Evolutionary conservation across 371 early-diverging fungal genomes (phyloP), one percentile per base, ranked within the genome.

Genomic region (Lichtheimia ornata): DNA sequence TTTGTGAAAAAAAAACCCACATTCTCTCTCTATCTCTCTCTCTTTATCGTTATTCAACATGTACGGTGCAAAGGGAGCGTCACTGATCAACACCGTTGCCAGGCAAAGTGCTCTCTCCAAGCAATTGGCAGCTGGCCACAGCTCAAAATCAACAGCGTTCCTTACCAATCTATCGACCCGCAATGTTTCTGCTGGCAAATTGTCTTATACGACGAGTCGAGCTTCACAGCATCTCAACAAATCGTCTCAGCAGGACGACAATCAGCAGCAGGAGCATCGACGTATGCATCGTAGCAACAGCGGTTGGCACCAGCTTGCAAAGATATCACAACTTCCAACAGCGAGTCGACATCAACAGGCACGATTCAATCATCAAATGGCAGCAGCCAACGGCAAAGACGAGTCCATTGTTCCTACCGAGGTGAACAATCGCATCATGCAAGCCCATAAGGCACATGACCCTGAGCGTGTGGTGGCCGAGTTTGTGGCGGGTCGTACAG

Each of bases 21-120:
- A 11, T 11, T 35, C 35, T 35, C 6, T 35, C 35, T 35, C 14
- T 13, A 5, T 41, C n/a, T 18, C 43, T 45, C 43, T 28, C 22
- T 28, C 17, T 27, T 56, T 45, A 22, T n/a, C 28, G 0, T 14
- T 43, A 42, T 30, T 49, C 18, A 61, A 45, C 20, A 81, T 77
- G 77, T 77, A 77, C 52, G 74, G 76, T 64, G 77, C 63, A n/a
- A 81, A 81, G 66, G 76, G 76, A 66, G 73, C 76, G 45, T 71
- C 72, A 27, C 58, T 81, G 28, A 44, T 81, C 14, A 67, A 77
- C 54, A 67, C 73, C 11, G 77, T 81, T 49, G 61, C 76, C 43
- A 69, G 77, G 43, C 81, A 81, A 61, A 70, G 81, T 61, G 70
- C 72, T 2, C 53, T 81, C 9, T 63, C 77, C 11, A 81, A 81